phyloP scores from a whole-genome alignment of 106 monocot species.

The Phalaenopsis aphrodite region DNA sequence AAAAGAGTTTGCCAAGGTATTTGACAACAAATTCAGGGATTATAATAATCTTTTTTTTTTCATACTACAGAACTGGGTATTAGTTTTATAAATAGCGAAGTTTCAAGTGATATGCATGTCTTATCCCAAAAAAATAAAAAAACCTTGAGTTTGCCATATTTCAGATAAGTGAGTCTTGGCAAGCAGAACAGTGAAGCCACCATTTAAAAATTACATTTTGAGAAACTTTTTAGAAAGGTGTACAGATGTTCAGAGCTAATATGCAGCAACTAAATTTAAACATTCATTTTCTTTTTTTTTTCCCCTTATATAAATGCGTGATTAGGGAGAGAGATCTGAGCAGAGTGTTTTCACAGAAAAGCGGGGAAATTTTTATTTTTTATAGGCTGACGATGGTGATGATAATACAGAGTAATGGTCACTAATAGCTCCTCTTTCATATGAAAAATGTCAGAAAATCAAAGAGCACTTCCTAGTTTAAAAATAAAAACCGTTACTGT shows the following conservation, averaged over 20 bases:
- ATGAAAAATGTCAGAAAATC: background rate
- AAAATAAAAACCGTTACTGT: background rate
- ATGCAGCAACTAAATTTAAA: background rate
- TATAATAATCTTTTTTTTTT: background rate
- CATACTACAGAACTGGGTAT: background rate
- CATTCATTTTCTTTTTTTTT: background rate
- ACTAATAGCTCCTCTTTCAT: background rate
- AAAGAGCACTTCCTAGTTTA: background rate
- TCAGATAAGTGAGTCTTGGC: too few relatives aligned
- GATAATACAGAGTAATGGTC: background rate
- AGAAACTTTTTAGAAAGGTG: background rate
- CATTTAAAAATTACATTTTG: background rate
- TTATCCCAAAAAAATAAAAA: too few relatives aligned
- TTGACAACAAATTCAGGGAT: background rate
- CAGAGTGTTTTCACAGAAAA: background rate
- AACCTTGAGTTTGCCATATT: too few relatives aligned
- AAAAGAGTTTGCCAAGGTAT: background rate
- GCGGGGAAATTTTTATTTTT: background rate
- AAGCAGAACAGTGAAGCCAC: background rate
- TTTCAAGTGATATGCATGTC: too few relatives aligned
- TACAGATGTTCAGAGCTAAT: background rate
- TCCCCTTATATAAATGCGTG: background rate
- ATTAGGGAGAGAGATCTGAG: background rate
- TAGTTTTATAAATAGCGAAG: too few relatives aligned
- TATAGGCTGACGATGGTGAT: background rate